Evolutionary conservation across 768 basidiomycete genomes (phyloP), one percentile per base, ranked within the genome.

Genomic region (Pleurotus platypus): DNA sequence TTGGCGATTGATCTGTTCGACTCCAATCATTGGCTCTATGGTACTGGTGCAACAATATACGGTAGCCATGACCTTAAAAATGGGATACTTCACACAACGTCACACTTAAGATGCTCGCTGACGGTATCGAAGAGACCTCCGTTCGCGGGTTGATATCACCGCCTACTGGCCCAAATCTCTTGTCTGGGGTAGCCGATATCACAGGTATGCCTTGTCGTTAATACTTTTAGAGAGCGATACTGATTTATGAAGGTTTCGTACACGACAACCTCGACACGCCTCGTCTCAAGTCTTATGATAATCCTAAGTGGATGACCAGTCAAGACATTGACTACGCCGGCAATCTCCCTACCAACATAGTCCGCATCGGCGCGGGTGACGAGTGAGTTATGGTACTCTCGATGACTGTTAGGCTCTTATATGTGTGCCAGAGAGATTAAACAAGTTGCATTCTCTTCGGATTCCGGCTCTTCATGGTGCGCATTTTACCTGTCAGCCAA

Each of bases 21-120:
- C 64, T 84, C 81, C 1, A 80, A 87, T 62, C 85, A 87, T 64
- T 85, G 83, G 81, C 69, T 87, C n/a, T 86, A 86, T 65, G 85
- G 86, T n/a, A 88, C 86, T 16, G 85, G 86, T 20, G 77, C 72
- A 15, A 87, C 85, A 3, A 75, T 88, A 39, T 80, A 83, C 46
- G 85, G 85, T 7, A 81, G 84, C 4, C 79, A 75, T 49, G 80
- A 85, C 59, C 69, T 85, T 35, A 71, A 74, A 73, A 76, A 72
- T 88, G 85, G 86, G 85, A 87, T 63, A 75, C 78, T 0, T 62
- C 61, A 2, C 85, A 79, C 64, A 86, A 84, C 56, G 75, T 88
- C 22, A 80, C 83, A 0, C 69, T 88, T 53, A 73, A 80, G 50
- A 81, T 82, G 0, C 70, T 86, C 35, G 85, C 85, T 1, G 80